phyloP scores from a whole-genome alignment of 192 early-diverging fungal species.

The Obelidium mucronatum region DNA sequence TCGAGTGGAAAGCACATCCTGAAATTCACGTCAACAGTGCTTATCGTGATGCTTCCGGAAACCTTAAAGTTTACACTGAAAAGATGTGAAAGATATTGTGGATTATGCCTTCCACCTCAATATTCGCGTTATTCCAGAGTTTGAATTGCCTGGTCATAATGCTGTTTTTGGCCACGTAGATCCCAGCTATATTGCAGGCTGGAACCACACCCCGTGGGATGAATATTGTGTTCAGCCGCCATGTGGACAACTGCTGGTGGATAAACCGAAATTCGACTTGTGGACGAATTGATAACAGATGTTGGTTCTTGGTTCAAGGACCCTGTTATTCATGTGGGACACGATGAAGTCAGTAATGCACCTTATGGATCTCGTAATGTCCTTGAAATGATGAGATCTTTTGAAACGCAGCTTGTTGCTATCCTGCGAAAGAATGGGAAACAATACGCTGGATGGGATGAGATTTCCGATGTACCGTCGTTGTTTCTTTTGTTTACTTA shows the following conservation, averaged over 20 bases:
- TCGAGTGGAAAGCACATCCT: not conserved
- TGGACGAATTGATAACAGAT: slow-evolving; percentile 70
- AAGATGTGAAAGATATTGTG: slow-evolving; percentile 73
- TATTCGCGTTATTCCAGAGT: slow-evolving; percentile 88
- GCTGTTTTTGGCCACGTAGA: not conserved
- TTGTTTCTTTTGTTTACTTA: not conserved
- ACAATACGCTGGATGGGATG: slow-evolving; percentile 18
- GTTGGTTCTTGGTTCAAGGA: slow-evolving; percentile 74
- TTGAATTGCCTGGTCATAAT: slow-evolving; percentile 56
- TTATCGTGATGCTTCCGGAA: not conserved
- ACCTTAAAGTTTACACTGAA: slow-evolving; percentile 63
- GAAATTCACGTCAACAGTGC: not conserved
- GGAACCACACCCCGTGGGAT: not conserved
- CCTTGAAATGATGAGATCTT: not conserved
- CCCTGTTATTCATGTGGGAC: slow-evolving; percentile 73
- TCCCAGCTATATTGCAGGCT: not conserved
- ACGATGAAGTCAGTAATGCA: slow-evolving; percentile 35
- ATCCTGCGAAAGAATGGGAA: slow-evolving; percentile 8
- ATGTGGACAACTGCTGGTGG: slow-evolving; percentile 58
- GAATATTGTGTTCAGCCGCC: slow-evolving; percentile 65
- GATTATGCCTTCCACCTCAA: slow-evolving; percentile 73
- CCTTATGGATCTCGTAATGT: not conserved
- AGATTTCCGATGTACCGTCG: not conserved
- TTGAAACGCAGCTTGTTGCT: not conserved
- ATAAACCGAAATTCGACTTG: slow-evolving; percentile 63